Conservation (phyloP, 306 rosid species). For the Pachyrhizus erosus region DNA sequence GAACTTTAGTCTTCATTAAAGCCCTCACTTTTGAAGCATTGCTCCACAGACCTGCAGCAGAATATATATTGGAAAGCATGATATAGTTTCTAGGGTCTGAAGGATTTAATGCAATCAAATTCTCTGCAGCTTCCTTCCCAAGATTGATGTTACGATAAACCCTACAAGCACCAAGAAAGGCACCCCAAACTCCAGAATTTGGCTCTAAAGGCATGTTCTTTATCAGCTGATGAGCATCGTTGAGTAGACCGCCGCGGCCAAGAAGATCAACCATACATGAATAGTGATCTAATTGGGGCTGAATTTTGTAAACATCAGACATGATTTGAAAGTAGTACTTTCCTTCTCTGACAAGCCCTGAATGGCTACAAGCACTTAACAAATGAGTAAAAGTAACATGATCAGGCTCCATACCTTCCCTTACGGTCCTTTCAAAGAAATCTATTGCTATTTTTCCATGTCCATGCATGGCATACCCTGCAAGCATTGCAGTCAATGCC, state of each 20-base stretch:
- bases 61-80: conserved; percentile 74
- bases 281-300: conserved; percentile 74
- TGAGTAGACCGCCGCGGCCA: conserved; percentile 67
- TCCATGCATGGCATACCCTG: conserved; percentile 74
- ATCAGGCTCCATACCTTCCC: conserved; percentile 69
- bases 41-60: conserved; percentile 71
- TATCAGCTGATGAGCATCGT: conserved; percentile 68
- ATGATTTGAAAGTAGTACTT: conserved; percentile 63
- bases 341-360: conserved; percentile 76
- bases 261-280: conserved; percentile 94
- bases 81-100: conserved; percentile 72
- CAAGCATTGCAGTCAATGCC: conserved; percentile 85
- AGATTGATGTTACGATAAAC: conserved; percentile 59
- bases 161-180: conserved; percentile 81
- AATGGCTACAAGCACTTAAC: conserved; percentile 84
- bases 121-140: conserved; percentile 77
- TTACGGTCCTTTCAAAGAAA: conserved; percentile 59
- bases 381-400: conserved; percentile 83
- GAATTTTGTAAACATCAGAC: conserved; percentile 61
- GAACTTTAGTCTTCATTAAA: conserved; percentile 65
- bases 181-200: conserved; percentile 84
- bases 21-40: conserved; percentile 72
- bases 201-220: conserved; percentile 71
- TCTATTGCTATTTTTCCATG: conserved; percentile 63
- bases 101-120: conserved; percentile 63